phyloP scores from a whole-genome alignment of 1,284 basidiomycete genomes.

The Trametes hirsuta region DNA sequence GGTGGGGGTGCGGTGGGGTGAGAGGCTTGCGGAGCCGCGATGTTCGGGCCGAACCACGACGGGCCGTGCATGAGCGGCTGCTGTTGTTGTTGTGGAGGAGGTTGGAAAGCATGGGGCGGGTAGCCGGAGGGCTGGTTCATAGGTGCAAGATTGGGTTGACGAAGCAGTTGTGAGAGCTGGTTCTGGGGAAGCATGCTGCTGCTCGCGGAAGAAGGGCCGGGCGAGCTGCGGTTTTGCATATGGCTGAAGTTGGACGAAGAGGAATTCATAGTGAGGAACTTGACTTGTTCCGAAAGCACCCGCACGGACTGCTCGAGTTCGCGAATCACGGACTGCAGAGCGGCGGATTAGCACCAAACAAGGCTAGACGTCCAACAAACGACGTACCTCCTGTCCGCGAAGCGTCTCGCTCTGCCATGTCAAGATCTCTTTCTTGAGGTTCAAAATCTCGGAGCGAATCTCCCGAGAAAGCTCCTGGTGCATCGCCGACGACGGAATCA shows the following conservation, averaged over 20 bases:
- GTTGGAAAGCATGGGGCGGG: slow-evolving; percentile 29
- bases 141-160: slow-evolving; percentile 30
- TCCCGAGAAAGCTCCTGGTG: slow-evolving; percentile 78
- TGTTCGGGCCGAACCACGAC: slow-evolving; percentile 56
- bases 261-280: slow-evolving; percentile 66
- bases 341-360: slow-evolving; percentile 1
- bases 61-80: slow-evolving; percentile 48
- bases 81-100: slow-evolving; percentile 30
- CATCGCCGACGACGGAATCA: slow-evolving; percentile 72
- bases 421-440: slow-evolving; percentile 74
- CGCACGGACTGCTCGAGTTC: slow-evolving; percentile 79
- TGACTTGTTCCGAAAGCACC: slow-evolving; percentile 75
- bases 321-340: slow-evolving; percentile 64
- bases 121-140: slow-evolving; percentile 28
- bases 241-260: slow-evolving; percentile 35
- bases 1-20: slow-evolving; percentile 74
- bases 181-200: slow-evolving; percentile 19
- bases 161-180: slow-evolving; percentile 31
- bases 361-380: neutral
- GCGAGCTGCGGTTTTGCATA: slow-evolving; percentile 49
- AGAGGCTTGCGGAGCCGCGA: slow-evolving; percentile 76
- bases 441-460: slow-evolving; percentile 72
- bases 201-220: slow-evolving; percentile 32
- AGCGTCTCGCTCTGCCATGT: slow-evolving; percentile 78
- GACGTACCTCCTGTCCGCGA: slow-evolving; percentile 71